Evolutionary conservation across 768 basidiomycete genomes (phyloP).

Genomic region (Leccinum barrowsii): DNA sequence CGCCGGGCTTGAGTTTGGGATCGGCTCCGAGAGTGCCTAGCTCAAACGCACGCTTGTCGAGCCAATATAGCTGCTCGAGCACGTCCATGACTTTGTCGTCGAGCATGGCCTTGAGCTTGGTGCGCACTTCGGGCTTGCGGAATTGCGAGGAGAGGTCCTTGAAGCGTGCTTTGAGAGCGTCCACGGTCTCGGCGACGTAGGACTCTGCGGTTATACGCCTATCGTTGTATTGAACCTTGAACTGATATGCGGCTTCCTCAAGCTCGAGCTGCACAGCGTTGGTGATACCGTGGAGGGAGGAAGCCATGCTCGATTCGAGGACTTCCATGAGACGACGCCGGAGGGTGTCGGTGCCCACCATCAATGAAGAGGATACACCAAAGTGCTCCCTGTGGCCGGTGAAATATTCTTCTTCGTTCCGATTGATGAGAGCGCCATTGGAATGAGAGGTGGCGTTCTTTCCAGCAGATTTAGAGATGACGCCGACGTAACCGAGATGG

Average conservation of each 20-base stretch:
- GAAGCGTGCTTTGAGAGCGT: slow-evolving; percentile 86
- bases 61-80: slow-evolving; percentile 95
- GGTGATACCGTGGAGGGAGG: slow-evolving; percentile 90
- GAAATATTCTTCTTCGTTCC: slow-evolving; percentile 69
- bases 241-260: slow-evolving; percentile 96
- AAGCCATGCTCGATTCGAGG: slow-evolving; percentile 95
- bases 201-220: slow-evolving; percentile 91
- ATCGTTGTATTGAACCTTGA: slow-evolving; percentile 99
- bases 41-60: slow-evolving; percentile 81
- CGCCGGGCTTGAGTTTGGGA: slow-evolving; percentile 62
- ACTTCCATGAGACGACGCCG: slow-evolving; percentile 93
- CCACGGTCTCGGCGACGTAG: slow-evolving; percentile 97
- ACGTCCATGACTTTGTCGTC: slow-evolving; percentile 98
- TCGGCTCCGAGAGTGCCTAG: slow-evolving; percentile 69
- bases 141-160: slow-evolving; percentile 83
- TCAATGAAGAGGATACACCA: slow-evolving; percentile 57
- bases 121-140: slow-evolving; percentile 83
- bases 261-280: slow-evolving; percentile 97
- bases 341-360: slow-evolving; percentile 91
- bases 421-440: slow-evolving; percentile 46
- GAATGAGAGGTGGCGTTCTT: slow-evolving; percentile 52
- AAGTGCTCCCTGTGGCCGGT: slow-evolving; percentile 58
- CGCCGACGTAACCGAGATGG: slow-evolving; percentile 95
- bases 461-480: slow-evolving; percentile 78
- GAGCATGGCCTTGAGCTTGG: slow-evolving; percentile 86